Base-by-base conservation (phyloP, 768 basidiomycete genomes). In the Lactarius vividus region DNA sequence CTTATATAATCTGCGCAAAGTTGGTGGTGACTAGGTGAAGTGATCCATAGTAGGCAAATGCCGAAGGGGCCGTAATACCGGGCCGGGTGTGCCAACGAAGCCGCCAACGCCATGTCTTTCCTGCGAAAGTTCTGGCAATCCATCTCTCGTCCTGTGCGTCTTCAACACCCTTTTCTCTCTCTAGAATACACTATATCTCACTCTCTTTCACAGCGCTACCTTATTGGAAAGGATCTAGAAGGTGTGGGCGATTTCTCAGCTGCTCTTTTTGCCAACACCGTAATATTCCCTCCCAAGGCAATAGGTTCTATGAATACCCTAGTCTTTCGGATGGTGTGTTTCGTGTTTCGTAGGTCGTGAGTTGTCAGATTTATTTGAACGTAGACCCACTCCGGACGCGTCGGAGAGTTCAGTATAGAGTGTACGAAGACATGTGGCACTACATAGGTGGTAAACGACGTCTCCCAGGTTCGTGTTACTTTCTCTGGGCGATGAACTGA, bases 261-360 rank as follows among this genome's bases (percentile, higher is more conserved):
- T 37, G 9, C 16, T 8, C 49, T 26, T 11, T 11, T 10, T 26
- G 42, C n/a, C 29, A 29, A 15, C 26, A n/a, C 20, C 28, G 9
- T 60, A 35, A 57, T 29, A 20, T 29, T 33, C 61, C 8, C 13
- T 1, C 39, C 29, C n/a, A 62, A 70, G 64, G 64, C 33, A 70
- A 70, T 58, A 39, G 58, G 39, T 70, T 69, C 20, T 70, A 18
- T 40, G 70, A 70, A 52, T 69, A 65, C 18, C 68, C 64, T n/a
- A 69, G 68, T 52, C 31, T 62, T 35, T 37, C 55, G 2, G 35
- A 63, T 35, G 70, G 68, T 66, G n/a, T 56, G 69, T 61, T 16
- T 59, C 20, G 40, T 9, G 15, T 28, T 4, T 16, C 57, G 40
- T 58, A 23, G 40, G 26, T 37, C 6, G 39, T 40, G 10, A 10